Conservation (phyloP, 345 rosid species). For the Sonneratia caseolaris region DNA sequence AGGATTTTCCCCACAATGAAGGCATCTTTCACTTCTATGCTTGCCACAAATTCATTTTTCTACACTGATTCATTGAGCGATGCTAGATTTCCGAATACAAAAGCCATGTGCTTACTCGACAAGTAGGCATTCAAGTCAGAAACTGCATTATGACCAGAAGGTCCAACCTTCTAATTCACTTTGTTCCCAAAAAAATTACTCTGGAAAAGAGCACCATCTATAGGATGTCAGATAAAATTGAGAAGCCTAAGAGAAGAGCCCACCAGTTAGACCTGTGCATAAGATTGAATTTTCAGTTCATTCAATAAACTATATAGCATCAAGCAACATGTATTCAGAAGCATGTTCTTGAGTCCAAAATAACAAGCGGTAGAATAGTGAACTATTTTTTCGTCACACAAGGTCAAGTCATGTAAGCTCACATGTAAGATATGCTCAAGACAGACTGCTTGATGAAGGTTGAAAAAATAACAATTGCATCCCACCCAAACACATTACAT, state of each 20-base stretch:
- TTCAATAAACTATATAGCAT: neutral
- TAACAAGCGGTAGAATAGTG: neutral
- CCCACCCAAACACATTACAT: neutral
- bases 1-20: constrained; percentile 69
- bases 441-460: neutral
- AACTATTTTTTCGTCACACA: neutral
- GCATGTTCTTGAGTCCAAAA: neutral
- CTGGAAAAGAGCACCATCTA: neutral
- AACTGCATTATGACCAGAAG: neutral
- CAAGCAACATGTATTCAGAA: neutral
- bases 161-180: neutral
- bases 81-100: neutral
- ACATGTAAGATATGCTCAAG: neutral
- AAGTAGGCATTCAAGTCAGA: neutral
- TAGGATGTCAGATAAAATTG: neutral
- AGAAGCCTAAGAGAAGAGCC: neutral
- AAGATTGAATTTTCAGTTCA: neutral
- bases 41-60: neutral
- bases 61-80: neutral
- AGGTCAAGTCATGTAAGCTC: neutral
- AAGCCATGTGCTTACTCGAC: neutral
- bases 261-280: neutral
- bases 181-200: neutral
- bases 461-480: neutral
- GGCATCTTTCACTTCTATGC: constrained; percentile 28